Evolutionary conservation across 176 grass and related monocot species (phyloP).

Genomic region (Themeda triandra): DNA sequence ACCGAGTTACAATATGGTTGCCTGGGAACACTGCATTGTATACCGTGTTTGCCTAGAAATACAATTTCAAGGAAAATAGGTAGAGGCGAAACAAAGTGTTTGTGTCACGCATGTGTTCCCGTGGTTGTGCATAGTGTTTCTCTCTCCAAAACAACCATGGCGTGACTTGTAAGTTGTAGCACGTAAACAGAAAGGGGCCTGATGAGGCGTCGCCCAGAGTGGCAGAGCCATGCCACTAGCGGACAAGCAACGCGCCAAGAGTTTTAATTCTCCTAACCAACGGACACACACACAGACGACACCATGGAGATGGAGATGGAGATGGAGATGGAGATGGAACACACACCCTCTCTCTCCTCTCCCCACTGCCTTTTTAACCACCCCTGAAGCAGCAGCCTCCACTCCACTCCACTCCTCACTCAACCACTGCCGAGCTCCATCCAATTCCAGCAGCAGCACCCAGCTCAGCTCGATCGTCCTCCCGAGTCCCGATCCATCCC

Average conservation of each 20-base stretch:
- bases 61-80: neutral
- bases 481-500: slow-evolving; percentile 14
- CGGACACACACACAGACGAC: neutral
- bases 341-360: neutral
- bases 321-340: neutral
- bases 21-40: neutral
- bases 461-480: neutral
- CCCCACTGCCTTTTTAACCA: slow-evolving; percentile 49
- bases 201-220: slow-evolving; percentile 4
- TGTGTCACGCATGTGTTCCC: neutral
- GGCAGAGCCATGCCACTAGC: slow-evolving; percentile 19
- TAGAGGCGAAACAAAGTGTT: neutral
- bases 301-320: neutral
- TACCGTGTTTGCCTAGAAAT: neutral
- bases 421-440: neutral
- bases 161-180: slow-evolving; percentile 51
- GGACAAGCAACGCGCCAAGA: slow-evolving; percentile 37
- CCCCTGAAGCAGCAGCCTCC: slow-evolving; percentile 2
- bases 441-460: neutral
- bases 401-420: slow-evolving; percentile 1
- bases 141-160: slow-evolving; percentile 49
- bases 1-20: no score
- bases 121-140: neutral
- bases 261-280: slow-evolving; percentile 23
- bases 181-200: slow-evolving; percentile 29